Evolutionary conservation across 306 rosid genomes (phyloP).

Genomic region (Mucuna pruriens): DNA sequence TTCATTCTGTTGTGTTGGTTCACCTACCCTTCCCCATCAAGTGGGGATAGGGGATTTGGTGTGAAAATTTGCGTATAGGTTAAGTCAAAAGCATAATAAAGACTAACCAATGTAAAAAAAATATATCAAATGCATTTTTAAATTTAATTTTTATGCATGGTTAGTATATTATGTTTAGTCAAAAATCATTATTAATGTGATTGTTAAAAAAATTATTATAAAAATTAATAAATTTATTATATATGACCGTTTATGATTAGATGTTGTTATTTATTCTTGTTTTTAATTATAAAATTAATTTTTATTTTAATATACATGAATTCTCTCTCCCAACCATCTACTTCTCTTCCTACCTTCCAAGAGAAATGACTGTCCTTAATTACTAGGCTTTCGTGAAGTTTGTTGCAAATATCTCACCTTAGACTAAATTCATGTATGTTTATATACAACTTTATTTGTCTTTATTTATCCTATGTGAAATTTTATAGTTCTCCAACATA

Average conservation of each 20-base stretch:
- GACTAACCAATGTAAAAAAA: not conserved
- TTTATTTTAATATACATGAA: not conserved
- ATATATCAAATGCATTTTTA: not conserved
- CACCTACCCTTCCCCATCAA: conserved; percentile 6
- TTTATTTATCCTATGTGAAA: too few relatives aligned
- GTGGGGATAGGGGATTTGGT: not conserved
- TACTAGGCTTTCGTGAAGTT: not conserved
- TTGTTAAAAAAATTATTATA: too few relatives aligned
- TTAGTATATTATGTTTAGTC: too few relatives aligned
- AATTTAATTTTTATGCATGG: too few relatives aligned
- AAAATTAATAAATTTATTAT: too few relatives aligned
- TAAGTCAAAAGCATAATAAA: not conserved
- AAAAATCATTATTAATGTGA: too few relatives aligned
- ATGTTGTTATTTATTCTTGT: too few relatives aligned
- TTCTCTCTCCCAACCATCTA: not conserved
- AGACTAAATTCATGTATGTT: too few relatives aligned
- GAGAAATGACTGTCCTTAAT: not conserved
- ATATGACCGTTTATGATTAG: too few relatives aligned
- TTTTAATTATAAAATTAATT: not conserved
- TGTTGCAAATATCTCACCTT: not conserved
- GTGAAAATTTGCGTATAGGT: not conserved
- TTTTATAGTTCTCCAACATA: too few relatives aligned
- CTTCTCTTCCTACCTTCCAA: not conserved
- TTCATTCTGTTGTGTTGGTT: not conserved
- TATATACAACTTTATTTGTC: too few relatives aligned